Base-by-base conservation (phyloP, 2,329 filamentous ascomycete genomes). In the Monosporascus sp. region DNA sequence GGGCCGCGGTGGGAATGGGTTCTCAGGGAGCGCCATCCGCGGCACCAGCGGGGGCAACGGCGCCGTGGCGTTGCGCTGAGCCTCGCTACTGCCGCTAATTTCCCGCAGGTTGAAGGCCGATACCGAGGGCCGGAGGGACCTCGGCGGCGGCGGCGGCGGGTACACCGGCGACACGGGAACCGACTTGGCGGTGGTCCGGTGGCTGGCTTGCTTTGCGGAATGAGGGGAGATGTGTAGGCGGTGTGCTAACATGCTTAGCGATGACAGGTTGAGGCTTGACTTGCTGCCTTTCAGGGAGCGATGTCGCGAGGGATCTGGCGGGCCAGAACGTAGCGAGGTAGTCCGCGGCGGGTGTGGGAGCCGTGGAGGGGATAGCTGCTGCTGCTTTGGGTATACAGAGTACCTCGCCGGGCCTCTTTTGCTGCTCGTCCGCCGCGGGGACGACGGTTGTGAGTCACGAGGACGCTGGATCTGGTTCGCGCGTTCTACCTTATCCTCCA, bases 361-460 rank as follows among this genome's bases (percentile, higher is more conserved):
- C 31, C 59, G 60, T 2, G 50, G 52, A 7, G 55, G 26, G 17
- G 48, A 52, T 5, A 37, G 41, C 4, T 56, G 52, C 22, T 59
- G 48, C n/a, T 65, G 58, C 59, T 70, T 76, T 5, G 74, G 74
- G 54, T 75, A 76, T 40, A 74, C 66, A 1, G 74, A 75, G 55
- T 76, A 76, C 3, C 67, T 70, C 19, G 51, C 48, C 3, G 60
- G 27, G 41, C 49, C 54, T 41, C 55, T 59, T 48, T 46, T 46
- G 24, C 57, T 60, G 1, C 53, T 55, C 35, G 54, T 49, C 7
- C 50, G 56, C 37, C 59, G 58, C 16, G 56, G 46, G 19, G 55
- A 52, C 8, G 58, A 53, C 6, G 31, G 40, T 37, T 51, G 56
- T n/a, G 48, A 35, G 19, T 24, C 40, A 20, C 7, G 8, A 19